Conservation (phyloP, 768 basidiomycete species). For the Boletus sp. region DNA sequence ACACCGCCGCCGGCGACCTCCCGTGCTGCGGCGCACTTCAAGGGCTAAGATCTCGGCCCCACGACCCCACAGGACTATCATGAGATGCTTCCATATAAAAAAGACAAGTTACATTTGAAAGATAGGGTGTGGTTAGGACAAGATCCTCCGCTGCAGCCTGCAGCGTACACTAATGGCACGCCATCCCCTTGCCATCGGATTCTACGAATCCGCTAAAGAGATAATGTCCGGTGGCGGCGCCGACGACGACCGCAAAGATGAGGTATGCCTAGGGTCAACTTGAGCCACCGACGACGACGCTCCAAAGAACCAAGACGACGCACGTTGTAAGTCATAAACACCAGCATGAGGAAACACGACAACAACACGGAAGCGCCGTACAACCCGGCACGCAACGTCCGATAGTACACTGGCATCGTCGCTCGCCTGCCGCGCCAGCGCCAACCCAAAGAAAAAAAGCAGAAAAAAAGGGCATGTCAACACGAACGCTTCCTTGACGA, state of each 20-base stretch:
- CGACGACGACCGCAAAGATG: constrained; percentile 75
- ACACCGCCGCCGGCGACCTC: too few relatives aligned
- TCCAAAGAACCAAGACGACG: constrained; percentile 27
- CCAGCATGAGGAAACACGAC: constrained; percentile 90
- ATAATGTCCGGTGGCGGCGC: constrained; percentile 82
- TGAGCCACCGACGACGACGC: not conserved
- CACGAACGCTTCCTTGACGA: too few relatives aligned
- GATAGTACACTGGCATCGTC: constrained; percentile 29
- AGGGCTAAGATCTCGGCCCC: too few relatives aligned
- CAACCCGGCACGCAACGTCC: constrained; percentile 59
- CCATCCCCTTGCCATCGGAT: constrained; percentile 67
- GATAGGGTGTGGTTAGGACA: too few relatives aligned
- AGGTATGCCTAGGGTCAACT: constrained; percentile 68
- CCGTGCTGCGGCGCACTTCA: too few relatives aligned
- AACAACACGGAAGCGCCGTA: constrained; percentile 78
- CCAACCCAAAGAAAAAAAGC: not conserved
- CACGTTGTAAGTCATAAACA: constrained; percentile 97
- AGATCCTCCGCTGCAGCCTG: not conserved
- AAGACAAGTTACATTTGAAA: not conserved
- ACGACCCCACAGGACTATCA: too few relatives aligned
- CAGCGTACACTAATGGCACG: constrained; percentile 60
- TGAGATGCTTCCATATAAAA: not conserved
- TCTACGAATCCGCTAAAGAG: constrained; percentile 69
- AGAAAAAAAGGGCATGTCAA: too few relatives aligned
- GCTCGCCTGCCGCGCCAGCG: not conserved